A percentile compares a stretch with the other conserved stretches of the same genome.
These are phyloP conservation scores for Nicotiana noctiflora DNA, from an alignment of 257 asterid species.

Conservation along the genomic window DNA sequence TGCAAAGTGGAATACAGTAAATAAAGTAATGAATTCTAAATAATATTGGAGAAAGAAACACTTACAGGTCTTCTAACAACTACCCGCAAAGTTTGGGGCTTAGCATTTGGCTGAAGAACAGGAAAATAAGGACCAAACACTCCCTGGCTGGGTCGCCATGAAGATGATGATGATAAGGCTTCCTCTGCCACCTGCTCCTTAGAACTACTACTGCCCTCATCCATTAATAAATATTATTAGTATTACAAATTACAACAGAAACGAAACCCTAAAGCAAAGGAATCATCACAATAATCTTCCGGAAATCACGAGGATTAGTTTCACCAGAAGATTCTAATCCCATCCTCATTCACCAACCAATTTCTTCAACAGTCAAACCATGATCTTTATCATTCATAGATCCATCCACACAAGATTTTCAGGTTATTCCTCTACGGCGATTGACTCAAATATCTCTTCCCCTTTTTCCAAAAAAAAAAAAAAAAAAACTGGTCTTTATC, in stretches of 20 bases:
- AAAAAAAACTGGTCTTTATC: not conserved
- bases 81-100: constrained; percentile 57
- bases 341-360: constrained; percentile 64
- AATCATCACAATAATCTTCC: constrained; percentile 43
- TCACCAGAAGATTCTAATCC: constrained; percentile 92
- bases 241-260: not conserved
- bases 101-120: constrained; percentile 28
- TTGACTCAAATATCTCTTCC: not conserved
- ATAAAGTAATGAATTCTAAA: not conserved
- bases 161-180: constrained; percentile 32
- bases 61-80: constrained; percentile 84
- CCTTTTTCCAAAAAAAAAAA: not conserved
- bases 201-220: constrained; percentile 35
- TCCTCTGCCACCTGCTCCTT: constrained; percentile 23
- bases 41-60: constrained; percentile 10
- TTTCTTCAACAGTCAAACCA: constrained; percentile 17
- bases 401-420: constrained; percentile 23
- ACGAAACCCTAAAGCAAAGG: not conserved
- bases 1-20: not conserved
- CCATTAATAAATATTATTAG: constrained; percentile 32
- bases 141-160: constrained; percentile 71
- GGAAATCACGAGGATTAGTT: constrained; percentile 41
- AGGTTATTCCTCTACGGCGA: not conserved
- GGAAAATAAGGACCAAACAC: constrained; percentile 55
- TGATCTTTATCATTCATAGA: constrained; percentile 21